Evolutionary conservation across 2,329 filamentous ascomycete species (phyloP), one percentile per base, ranked within the genome.

Genomic region (Calycina marina): DNA sequence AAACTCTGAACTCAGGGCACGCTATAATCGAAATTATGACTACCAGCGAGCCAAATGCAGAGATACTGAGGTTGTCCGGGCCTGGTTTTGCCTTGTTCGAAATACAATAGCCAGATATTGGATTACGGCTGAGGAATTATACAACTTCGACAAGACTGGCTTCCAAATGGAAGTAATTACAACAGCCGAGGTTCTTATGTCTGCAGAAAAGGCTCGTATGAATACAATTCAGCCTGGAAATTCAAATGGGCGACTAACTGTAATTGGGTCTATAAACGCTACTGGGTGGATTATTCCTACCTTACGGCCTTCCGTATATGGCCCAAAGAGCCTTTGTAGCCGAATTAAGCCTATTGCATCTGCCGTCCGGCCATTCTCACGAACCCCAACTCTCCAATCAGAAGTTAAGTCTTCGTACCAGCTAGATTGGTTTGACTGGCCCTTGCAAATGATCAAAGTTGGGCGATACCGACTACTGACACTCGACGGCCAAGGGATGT

Each of bases 381-480:
- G 40, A 14, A 56, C 52, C 27, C 36, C 48, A 27, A 56, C 31
- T 48, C 56, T 46, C 5, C n/a, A 5, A 6, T 11, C n/a, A 12
- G 5, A 5, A 5, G 6, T 26, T 6, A 15, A 15, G 6, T n/a
- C 17, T 5, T 6, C 5, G 4, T 28, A n/a, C 13, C 27, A 15
- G 11, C 20, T 8, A n/a, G 17, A 6, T 12, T 12, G n/a, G 6
- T 28, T 28, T 14, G 5, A 28, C 5, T 5, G 4, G 17, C 27
- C 14, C 6, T 15, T 15, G n/a, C 10, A 28, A 17, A 15, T n/a
- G 14, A 12, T 6, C 17, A 28, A 5, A n/a, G 17, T 4, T 4
- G 24, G 24, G 24, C 4, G n/a, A 26, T 26, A 26, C 11, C 24
- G 24, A 26, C 24, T 26, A 12, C 24, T 26, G n/a, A 26, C 14